Conservation (phyloP, 202 grass and related monocot species). For the Dendrocalamus latiflorus region DNA sequence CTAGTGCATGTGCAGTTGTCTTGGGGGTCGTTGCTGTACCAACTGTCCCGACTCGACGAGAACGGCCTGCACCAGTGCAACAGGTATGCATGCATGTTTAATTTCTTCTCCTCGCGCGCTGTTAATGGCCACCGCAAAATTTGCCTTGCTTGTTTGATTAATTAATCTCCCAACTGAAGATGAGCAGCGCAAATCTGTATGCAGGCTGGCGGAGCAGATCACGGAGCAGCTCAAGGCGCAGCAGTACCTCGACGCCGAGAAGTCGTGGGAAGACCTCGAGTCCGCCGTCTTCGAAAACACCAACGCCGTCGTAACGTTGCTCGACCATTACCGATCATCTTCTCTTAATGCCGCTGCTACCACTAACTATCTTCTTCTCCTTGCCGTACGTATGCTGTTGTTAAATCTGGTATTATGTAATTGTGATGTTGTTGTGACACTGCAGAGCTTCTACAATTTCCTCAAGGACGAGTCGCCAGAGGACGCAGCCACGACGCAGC, state of each 20-base stretch:
- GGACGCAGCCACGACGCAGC: background rate
- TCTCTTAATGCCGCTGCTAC: background rate
- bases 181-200: background rate
- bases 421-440: background rate
- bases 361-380: background rate
- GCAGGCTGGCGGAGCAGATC: slow-evolving; percentile 48
- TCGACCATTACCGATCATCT: background rate
- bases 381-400: too few species aligned
- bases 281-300: background rate
- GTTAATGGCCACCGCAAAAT: background rate
- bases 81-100: background rate
- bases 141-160: too few species aligned
- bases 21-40: slow-evolving; percentile 72
- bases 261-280: slow-evolving; percentile 51
- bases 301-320: slow-evolving; percentile 53
- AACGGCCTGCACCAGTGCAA: slow-evolving; percentile 36
- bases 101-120: too few species aligned
- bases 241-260: slow-evolving; percentile 40
- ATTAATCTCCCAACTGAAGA: background rate
- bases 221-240: slow-evolving; percentile 25
- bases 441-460: slow-evolving; percentile 84
- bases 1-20: slow-evolving; percentile 41
- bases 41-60: slow-evolving; percentile 68
- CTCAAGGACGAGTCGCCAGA: slow-evolving; percentile 47
- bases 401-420: background rate